These are phyloP conservation scores for Pichia sp. DNA, from an alignment of 1,139 yeast genomes.

Conservation along the genomic window DNA sequence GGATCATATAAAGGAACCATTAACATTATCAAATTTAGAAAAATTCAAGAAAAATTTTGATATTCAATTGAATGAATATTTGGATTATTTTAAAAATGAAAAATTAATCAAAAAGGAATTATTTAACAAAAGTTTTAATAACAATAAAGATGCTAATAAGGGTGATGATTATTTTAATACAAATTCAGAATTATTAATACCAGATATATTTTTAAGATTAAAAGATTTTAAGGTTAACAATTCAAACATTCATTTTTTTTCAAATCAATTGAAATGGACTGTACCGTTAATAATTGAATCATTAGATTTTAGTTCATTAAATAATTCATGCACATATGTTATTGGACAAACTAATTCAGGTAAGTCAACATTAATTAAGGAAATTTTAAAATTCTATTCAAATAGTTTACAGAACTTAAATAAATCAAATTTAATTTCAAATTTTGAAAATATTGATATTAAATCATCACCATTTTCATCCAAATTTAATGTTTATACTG, in stretches of 20 bases:
- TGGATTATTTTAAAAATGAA: not conserved
- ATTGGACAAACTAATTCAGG: slow-evolving; percentile 20
- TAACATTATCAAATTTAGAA: not conserved
- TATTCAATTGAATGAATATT: not conserved
- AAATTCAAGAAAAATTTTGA: not conserved
- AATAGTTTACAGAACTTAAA: not conserved
- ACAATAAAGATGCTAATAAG: not conserved
- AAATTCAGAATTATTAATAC: not conserved
- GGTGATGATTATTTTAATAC: not conserved
- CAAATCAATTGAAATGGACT: slow-evolving; percentile 5
- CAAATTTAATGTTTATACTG: slow-evolving; percentile 7
- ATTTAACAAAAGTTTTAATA: too few relatives aligned
- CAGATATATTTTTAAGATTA: not conserved
- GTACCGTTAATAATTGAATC: slow-evolving; percentile 1
- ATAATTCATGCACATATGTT: slow-evolving; percentile 8
- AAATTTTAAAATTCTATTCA: slow-evolving; percentile 1
- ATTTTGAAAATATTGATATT: not conserved
- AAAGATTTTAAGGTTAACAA: not conserved
- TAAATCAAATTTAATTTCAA: not conserved
- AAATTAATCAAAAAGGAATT: not conserved
- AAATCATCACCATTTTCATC: slow-evolving; percentile 8
- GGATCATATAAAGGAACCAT: slow-evolving; percentile 5
- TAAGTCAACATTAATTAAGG: slow-evolving; percentile 11
- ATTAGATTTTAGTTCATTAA: not conserved
- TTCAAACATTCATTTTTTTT: slow-evolving; percentile 11